Base-by-base conservation (phyloP, 805 yeast species). In the Sugiyamaella smithiae region DNA sequence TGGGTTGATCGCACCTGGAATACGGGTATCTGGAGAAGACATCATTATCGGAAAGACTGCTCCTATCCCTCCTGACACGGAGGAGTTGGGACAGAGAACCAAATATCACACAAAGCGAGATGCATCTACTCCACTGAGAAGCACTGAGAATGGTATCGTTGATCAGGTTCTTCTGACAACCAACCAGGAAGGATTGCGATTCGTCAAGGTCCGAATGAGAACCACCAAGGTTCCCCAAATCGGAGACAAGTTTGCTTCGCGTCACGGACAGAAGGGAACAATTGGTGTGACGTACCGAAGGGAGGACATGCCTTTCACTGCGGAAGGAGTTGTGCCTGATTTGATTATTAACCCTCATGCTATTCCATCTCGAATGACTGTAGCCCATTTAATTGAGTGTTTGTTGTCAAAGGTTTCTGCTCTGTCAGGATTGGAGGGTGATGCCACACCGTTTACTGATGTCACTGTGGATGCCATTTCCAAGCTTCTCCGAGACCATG, bases 311-410 rank as follows among this genome's bases (percentile, higher is more conserved):
- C 99, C 99, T 24, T 93, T 93, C 68, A 84, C 95, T 6, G 77
- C 88, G 2, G 95, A 91, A 68, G 99, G 99, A 68, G 70, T 91
- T 66, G 97, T 91, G 32, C 99, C 99, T 5, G 99, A 93, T 72
- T 76, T 93, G 65, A 88, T 93, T 63, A 93, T 93, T 67, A 93
- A 93, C 69, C 99, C 99, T 1, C 99, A 93, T 71, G 99, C 98
- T 66, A 93, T 93, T 79, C 99, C 99, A 59, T 93, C 99, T 50
- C 97, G 99, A 80, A 93, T 93, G 99, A 93, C 99, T 35, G 99
- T 93, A 53, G 99, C 99, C 43, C 98, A 93, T 76, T 84, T 93
- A 76, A 91, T 93, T 70, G 99, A 93, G 76, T 93, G 99, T 85
- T 75, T 93, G 68, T 75, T 93, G 61, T 85, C 96, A 44, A 93